phyloP scores from a whole-genome alignment of 768 basidiomycete species.

The Mycena olivaceomarginata region DNA sequence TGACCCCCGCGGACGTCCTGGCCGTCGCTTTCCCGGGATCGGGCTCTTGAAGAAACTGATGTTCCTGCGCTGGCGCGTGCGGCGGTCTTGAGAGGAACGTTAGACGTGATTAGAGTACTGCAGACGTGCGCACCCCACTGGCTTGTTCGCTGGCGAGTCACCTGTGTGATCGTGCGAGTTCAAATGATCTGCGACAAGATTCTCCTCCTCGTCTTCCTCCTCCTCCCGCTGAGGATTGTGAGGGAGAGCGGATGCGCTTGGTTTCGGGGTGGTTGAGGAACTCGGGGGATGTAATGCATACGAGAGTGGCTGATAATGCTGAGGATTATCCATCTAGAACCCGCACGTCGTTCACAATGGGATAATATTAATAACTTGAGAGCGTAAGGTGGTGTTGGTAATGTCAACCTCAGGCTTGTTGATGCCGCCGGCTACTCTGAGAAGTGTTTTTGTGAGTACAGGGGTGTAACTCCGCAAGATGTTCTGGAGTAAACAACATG shows the following conservation, averaged over 20 bases:
- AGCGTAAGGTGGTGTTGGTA: constrained; percentile 13
- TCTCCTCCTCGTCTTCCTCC: constrained; percentile 87
- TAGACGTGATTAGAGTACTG: background rate
- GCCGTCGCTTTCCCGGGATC: constrained; percentile 78
- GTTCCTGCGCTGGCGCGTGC: constrained; percentile 21
- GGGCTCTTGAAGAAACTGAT: constrained; percentile 54
- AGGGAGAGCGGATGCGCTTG: constrained; percentile 45
- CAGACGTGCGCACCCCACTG: constrained; percentile 50
- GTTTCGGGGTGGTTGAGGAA: constrained; percentile 54
- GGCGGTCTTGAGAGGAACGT: constrained; percentile 12
- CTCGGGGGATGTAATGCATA: constrained; percentile 82
- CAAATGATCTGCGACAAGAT: constrained; percentile 82
- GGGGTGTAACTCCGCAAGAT: constrained; percentile 25
- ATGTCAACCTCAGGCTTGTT: constrained; percentile 26
- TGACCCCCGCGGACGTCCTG: constrained; percentile 87
- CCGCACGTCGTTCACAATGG: constrained; percentile 19
- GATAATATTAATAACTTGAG: constrained; percentile 30
- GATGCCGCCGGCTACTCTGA: constrained; percentile 39
- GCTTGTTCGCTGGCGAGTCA: constrained; percentile 57
- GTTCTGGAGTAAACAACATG: constrained; percentile 38
- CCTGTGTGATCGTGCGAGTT: constrained; percentile 66
- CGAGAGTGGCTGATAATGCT: constrained; percentile 88
- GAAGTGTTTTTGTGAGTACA: constrained; percentile 16
- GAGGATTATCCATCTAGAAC: constrained; percentile 77
- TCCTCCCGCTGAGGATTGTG: constrained; percentile 60